Evolutionary conservation across 1,139 yeast species (phyloP), one percentile per base, ranked within the genome.

Genomic region (Geotrichum citri-aurantii): DNA sequence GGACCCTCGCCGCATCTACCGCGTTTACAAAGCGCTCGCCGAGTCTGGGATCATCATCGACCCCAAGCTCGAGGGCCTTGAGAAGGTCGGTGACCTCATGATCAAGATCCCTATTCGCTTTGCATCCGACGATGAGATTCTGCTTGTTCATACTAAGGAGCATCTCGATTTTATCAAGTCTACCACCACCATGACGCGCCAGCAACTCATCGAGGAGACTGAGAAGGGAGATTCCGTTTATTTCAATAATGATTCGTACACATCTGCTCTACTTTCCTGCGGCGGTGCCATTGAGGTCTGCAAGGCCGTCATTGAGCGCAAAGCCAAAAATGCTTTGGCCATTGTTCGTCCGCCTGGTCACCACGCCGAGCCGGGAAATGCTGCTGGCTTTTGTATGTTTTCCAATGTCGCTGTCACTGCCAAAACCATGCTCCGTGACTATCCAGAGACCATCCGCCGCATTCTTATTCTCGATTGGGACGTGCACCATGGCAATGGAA

Each of bases 271-370:
- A 70, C 78, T 95, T 47, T 87, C 97, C 17, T 93, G 98, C 71
- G 99, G 99, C 58, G 98, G 99, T 31, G 86, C 96, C 33, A 93
- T 95, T 56, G 99, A 93, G 71, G 96, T 97, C 0, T 92, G 98
- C 71, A 84, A 85, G 65, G 97, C 98, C 0, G 99, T 95, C 21
- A 87, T 93, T 11, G 98, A 92, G 71, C 96, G 97, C 1, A 77
- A 79, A 60, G 98, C 92, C 33, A 91, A 91, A 69, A 95, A 95
- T 70, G 86, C 97, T 0, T 71, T 95, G 59, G 99, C 99, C 0
- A 89, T 95, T 14, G 97, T 95, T 14, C 82, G 99, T 64, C 99
- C 99, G 1, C 99, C 99, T 0, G 99, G 99, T 1, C 99, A 95
- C 74, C 99, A 95, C 70, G 98, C 99, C 1, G 99, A 95, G 69